Evolutionary conservation across 2,329 filamentous ascomycete species (phyloP), one percentile per base, ranked within the genome.

Genomic region (Ophiostoma sp.): DNA sequence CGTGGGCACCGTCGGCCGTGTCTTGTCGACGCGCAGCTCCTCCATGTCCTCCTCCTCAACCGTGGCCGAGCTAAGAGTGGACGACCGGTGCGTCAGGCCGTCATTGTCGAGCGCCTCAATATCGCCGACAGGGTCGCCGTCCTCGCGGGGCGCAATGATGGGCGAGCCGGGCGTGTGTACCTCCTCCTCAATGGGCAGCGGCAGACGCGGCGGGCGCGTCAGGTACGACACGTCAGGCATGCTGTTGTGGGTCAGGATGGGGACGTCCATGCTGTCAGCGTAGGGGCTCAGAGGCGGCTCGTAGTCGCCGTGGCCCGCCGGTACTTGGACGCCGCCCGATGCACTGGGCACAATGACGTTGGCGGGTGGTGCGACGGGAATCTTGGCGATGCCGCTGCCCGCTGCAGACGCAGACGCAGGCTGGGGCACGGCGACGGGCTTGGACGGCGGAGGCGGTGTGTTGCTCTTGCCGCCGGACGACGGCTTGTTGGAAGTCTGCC

Each of bases 151-250:
- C 7, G 92, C 90, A 75, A 95, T 89, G 76, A 97, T 95, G 71
- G 95, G 95, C 61, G 95, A 98, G 33, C 95, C 95, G 1, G 95
- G 95, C 0, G 92, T 94, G 78, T 96, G 91, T 17, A 93, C 88
- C 80, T 97, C 94, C 84, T 98, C 93, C 78, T 97, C 94, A 78
- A 98, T 98, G 72, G 95, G 95, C 74, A 98, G 88, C 74, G 95
- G 95, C 78, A 98, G 86, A 75, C 95, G 92, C 69, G 95, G 95
- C 63, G 95, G 95, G n/a, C 92, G 88, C 74, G 87, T 85, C 78
- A 88, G 83, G 78, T 90, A 91, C 59, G 86, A 86, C 84, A 91
- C 87, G 77, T 89, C 88, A 76, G 89, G 89, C 76, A 91, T 81
- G 78, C 89, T 91, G 81, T 82, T 87, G 75, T 86, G 87, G 72